phyloP scores from a whole-genome alignment of 768 basidiomycete genomes.

The Podaxis sp. region DNA sequence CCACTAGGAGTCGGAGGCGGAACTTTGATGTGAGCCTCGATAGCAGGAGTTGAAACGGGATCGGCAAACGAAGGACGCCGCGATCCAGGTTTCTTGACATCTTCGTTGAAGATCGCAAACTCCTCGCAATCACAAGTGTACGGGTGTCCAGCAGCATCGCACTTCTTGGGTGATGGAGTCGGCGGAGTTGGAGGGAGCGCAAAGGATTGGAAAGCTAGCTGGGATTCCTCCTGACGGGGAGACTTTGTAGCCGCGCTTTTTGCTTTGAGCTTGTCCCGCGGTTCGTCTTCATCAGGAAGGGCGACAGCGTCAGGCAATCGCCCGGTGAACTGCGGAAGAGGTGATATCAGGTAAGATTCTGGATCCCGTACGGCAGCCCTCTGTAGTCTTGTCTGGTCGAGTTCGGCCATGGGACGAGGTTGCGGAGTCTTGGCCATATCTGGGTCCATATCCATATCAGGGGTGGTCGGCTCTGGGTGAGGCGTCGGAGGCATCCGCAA shows the following conservation, averaged over 20 bases:
- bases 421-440: constrained; percentile 15
- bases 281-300: constrained; percentile 26
- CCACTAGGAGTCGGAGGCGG: constrained; percentile 15
- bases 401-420: constrained; percentile 23
- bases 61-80: background rate
- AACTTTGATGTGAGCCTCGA: constrained; percentile 6
- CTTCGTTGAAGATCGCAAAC: constrained; percentile 16
- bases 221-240: background rate
- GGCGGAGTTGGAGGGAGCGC: background rate
- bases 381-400: constrained; percentile 34
- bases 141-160: constrained; percentile 24
- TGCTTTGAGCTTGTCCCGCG: constrained; percentile 20
- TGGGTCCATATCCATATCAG: constrained; percentile 8
- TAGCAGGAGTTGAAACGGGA: constrained; percentile 3
- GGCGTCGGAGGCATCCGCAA: constrained; percentile 19
- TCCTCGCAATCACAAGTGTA: constrained; percentile 22
- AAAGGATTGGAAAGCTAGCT: constrained; percentile 3
- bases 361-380: constrained; percentile 34
- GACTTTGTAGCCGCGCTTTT: background rate
- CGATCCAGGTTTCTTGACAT: constrained; percentile 7
- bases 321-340: constrained; percentile 41
- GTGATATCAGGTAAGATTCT: constrained; percentile 39
- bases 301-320: constrained; percentile 36
- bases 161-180: constrained; percentile 14
- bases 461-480: constrained; percentile 15